phyloP scores from a whole-genome alignment of 1,284 basidiomycete species.

The Sanguinoderma infundibulare region DNA sequence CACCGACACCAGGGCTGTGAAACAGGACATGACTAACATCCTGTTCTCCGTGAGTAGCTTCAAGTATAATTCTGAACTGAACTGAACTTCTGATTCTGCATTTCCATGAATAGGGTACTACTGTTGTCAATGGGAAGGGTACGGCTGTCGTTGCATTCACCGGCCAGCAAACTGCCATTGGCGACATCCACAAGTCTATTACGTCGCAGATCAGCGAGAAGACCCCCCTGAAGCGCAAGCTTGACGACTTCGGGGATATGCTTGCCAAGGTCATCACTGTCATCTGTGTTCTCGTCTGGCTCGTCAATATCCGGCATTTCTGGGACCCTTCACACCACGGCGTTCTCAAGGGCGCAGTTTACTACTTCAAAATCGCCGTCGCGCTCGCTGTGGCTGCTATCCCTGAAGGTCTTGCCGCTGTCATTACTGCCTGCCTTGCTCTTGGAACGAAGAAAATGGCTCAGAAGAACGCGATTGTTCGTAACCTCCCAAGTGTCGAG shows the following conservation, averaged over 20 bases:
- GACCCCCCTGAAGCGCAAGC: conserved; percentile 93
- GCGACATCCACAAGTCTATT: conserved; percentile 94
- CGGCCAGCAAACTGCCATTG: conserved; percentile 87
- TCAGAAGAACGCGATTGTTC: conserved; percentile 94
- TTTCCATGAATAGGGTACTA: conserved; percentile 75
- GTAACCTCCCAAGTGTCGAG: conserved; percentile 95
- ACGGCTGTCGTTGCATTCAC: conserved; percentile 87
- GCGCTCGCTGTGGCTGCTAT: conserved; percentile 96
- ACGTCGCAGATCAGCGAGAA: conserved; percentile 89
- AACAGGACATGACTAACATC: conserved; percentile 96
- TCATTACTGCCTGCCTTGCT: conserved; percentile 96
- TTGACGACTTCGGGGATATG: conserved; percentile 96
- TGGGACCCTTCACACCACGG: conserved; percentile 92
- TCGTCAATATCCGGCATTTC: conserved; percentile 94
- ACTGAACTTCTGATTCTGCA: neutral
- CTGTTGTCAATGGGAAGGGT: conserved; percentile 89
- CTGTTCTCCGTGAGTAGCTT: conserved; percentile 76
- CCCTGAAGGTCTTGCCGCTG: conserved; percentile 93
- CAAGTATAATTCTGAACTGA: neutral
- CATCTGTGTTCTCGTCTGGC: conserved; percentile 95
- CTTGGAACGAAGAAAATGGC: conserved; percentile 98
- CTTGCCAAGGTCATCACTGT: conserved; percentile 95
- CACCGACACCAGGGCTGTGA: conserved; percentile 78
- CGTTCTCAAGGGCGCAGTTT: conserved; percentile 88
- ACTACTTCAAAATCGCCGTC: conserved; percentile 98